Base-by-base conservation (phyloP, 2,329 filamentous ascomycete species). In the Amphichorda felina region DNA sequence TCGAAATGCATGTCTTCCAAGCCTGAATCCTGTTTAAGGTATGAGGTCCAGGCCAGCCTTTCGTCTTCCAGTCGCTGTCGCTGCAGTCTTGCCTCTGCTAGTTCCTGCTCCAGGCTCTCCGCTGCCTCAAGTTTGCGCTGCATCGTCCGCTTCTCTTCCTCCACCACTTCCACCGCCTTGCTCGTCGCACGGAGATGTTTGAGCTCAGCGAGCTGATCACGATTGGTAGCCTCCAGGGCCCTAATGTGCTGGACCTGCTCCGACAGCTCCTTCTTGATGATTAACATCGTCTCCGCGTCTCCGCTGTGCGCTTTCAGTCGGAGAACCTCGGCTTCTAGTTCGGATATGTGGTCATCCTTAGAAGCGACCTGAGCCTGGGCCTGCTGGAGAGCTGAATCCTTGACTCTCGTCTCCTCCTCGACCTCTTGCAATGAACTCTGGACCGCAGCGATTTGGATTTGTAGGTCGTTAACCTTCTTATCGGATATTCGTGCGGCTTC, bases 211-310 rank as follows among this genome's bases (percentile, higher is more conserved):
- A 75, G 65, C 50, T 94, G 84, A 34, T 94, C 85, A 17, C 84
- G 71, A 42, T 86, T 94, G 25, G 75, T 75, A 1, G 74, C 70
- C 54, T 98, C 91, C 3, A 98, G 66, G 21, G 75, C 79, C 40
- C 85, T 79, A 43, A 95, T 94, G 50, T 96, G 87, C n/a, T 76
- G 70, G 1, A 98, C 83, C 51, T 96, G 91, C 43, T 95, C 88
- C 0, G 82, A 80, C 4, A 98, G 69, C 58, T 98, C 88, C 44
- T 79, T 75, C 53, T 89, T 85, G 46, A 98, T 82, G 24, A 95
- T 75, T 5, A 71, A 75, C 49, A 96, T 70, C 1, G 85, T 91
- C 45, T 95, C 88, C 0, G 78, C 76, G 53, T 95, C 89, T 8
- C 82, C 86, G 2, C 83, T 83, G 48, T 91, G 83, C 0, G 88